Evolutionary conservation across 2,329 filamentous ascomycete genomes (phyloP).

Genomic region (Blastomyces emzantsi): DNA sequence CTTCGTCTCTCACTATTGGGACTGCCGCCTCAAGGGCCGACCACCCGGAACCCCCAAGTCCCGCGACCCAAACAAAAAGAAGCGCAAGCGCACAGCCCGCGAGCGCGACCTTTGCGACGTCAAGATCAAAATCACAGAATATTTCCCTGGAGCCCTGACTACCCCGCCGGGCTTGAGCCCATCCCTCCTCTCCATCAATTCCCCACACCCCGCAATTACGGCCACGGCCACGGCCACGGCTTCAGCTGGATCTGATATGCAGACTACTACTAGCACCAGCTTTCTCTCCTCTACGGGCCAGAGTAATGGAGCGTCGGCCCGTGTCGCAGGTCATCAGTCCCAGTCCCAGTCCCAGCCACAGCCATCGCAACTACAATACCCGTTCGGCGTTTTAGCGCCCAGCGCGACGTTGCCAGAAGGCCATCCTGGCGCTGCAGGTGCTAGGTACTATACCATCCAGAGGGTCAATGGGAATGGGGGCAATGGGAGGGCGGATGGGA

Average conservation of each 20-base stretch:
- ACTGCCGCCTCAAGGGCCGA: slow-evolving; percentile 70
- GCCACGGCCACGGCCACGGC: slow-evolving; percentile 17
- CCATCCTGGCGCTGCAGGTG: slow-evolving; percentile 43
- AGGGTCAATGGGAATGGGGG: slow-evolving; percentile 67
- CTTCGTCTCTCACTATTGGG: slow-evolving; percentile 79
- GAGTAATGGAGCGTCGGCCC: slow-evolving; percentile 14
- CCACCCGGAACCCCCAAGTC: slow-evolving; percentile 72
- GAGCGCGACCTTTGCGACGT: slow-evolving; percentile 75
- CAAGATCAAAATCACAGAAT: slow-evolving; percentile 79
- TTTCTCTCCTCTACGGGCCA: slow-evolving; percentile 9
- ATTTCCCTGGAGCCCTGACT: slow-evolving; percentile 48
- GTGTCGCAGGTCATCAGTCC: slow-evolving; percentile 23
- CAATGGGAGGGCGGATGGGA: slow-evolving; percentile 61
- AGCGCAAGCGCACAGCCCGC: slow-evolving; percentile 65
- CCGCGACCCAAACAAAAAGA: slow-evolving; percentile 72
- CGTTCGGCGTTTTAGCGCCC: slow-evolving; percentile 39
- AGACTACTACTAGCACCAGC: background rate
- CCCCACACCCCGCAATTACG: background rate
- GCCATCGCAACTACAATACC: slow-evolving; percentile 6
- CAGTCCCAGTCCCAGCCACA: slow-evolving; percentile 9
- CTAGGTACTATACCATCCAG: slow-evolving; percentile 64
- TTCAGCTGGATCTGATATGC: background rate
- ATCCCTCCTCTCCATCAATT: slow-evolving; percentile 20
- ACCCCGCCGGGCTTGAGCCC: slow-evolving; percentile 24
- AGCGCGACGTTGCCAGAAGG: slow-evolving; percentile 32